Evolutionary conservation across 2,329 filamentous ascomycete genomes (phyloP).

Genomic region (Furcasterigmium sp.): DNA sequence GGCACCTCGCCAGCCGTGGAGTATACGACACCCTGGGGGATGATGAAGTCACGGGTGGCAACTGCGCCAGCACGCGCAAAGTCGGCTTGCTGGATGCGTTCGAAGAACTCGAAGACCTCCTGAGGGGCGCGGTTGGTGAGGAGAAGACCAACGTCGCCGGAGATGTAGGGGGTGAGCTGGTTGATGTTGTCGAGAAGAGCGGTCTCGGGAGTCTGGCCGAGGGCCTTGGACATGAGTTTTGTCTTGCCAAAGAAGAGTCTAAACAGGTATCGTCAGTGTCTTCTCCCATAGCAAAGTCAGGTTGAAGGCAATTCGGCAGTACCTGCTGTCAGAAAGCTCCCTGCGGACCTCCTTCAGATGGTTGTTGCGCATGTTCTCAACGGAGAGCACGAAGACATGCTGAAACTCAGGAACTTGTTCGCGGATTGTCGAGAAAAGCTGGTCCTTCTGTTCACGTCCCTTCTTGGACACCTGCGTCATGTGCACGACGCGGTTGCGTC

Average conservation of each 20-base stretch:
- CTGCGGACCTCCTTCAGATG: slow-evolving; percentile 87
- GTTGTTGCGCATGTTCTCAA: slow-evolving; percentile 98
- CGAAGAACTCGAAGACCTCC: slow-evolving; percentile 68
- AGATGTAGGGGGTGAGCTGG: slow-evolving; percentile 62
- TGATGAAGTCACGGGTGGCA: slow-evolving; percentile 69
- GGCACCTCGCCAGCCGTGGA: slow-evolving; percentile 75
- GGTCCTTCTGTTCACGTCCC: slow-evolving; percentile 83
- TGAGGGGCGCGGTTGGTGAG: slow-evolving; percentile 74
- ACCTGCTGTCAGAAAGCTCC: slow-evolving; percentile 82
- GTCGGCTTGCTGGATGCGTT: slow-evolving; percentile 68
- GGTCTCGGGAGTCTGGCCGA: slow-evolving; percentile 72
- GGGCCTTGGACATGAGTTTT: slow-evolving; percentile 95
- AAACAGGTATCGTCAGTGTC: slow-evolving; percentile 4
- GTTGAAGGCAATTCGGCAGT: no score
- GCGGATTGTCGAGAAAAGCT: slow-evolving; percentile 83
- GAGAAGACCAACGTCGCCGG: slow-evolving; percentile 82
- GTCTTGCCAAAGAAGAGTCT: slow-evolving; percentile 99
- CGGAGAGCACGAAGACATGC: slow-evolving; percentile 86
- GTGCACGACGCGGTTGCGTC: slow-evolving; percentile 83
- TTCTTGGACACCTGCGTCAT: slow-evolving; percentile 91
- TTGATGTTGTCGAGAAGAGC: slow-evolving; percentile 77
- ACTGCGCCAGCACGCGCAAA: slow-evolving; percentile 83
- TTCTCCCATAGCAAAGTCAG: background rate
- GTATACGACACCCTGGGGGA: slow-evolving; percentile 81
- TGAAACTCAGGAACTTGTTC: slow-evolving; percentile 80